Evolutionary conservation across 805 yeast genomes (phyloP).

Genomic region (Ogataea henricii): DNA sequence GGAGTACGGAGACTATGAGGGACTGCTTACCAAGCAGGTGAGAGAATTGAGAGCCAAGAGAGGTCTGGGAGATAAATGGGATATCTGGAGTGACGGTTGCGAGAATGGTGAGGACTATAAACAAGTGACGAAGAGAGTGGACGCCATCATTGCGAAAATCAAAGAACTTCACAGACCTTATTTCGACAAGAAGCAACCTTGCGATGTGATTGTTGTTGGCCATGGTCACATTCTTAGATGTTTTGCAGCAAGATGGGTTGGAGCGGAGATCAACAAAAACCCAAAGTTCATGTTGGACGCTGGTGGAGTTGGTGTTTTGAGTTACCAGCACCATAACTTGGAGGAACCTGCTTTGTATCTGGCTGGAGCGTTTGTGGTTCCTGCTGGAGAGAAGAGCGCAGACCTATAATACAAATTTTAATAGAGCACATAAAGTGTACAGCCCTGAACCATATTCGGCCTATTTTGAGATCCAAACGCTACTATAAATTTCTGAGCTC

Average conservation of each 20-base stretch:
- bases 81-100: constrained; percentile 91
- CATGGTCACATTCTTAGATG: constrained; percentile 94
- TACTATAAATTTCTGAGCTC: constrained; percentile 41
- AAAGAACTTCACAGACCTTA: constrained; percentile 59
- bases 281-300: constrained; percentile 89
- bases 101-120: constrained; percentile 79
- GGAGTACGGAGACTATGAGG: constrained; percentile 97
- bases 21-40: constrained; percentile 69
- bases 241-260: constrained; percentile 87
- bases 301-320: constrained; percentile 91
- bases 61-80: constrained; percentile 64
- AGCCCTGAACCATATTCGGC: too few species aligned
- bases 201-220: constrained; percentile 82
- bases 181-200: constrained; percentile 49
- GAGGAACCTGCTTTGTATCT: constrained; percentile 85
- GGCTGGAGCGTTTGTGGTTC: constrained; percentile 81
- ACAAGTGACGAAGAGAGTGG: constrained; percentile 72
- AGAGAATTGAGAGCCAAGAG: constrained; percentile 54
- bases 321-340: constrained; percentile 82
- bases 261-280: constrained; percentile 54
- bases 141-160: constrained; percentile 65
- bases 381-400: constrained; percentile 57
- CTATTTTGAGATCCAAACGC: too few species aligned
- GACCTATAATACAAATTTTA: constrained; percentile 27
- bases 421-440: too few species aligned